phyloP scores from a whole-genome alignment of 2,329 filamentous ascomycete genomes.

The Lasiodiplodia sp. region DNA sequence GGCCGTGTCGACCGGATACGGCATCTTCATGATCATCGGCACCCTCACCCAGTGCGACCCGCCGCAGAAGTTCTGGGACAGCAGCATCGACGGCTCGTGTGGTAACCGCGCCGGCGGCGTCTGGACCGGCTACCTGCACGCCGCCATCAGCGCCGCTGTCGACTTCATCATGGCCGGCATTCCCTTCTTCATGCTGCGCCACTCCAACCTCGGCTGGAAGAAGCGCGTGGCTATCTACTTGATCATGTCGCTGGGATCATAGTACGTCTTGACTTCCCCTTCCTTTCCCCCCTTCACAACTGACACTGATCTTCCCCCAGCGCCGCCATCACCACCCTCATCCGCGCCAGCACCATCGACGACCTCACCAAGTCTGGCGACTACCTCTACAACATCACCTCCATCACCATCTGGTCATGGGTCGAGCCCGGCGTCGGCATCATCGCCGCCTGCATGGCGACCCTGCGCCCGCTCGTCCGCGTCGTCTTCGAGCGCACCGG shows the following conservation, averaged over 20 bases:
- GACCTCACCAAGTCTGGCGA: background rate
- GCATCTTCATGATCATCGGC: constrained; percentile 11
- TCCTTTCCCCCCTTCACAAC: background rate
- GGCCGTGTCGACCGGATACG: constrained; percentile 14
- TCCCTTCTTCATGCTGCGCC: constrained; percentile 15
- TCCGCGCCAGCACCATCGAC: constrained; percentile 3
- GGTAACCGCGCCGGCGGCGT: constrained; percentile 1
- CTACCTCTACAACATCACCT: constrained; percentile 25
- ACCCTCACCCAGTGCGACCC: constrained; percentile 50
- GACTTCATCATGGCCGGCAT: constrained; percentile 13
- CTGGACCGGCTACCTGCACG: constrained; percentile 2
- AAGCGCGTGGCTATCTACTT: background rate
- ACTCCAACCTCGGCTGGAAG: constrained; percentile 8
- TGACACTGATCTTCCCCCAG: background rate
- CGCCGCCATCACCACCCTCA: constrained; percentile 11
- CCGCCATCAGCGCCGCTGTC: constrained; percentile 1
- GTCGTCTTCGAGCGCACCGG: constrained; percentile 36
- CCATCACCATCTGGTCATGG: constrained; percentile 35
- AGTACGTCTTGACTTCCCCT: background rate
- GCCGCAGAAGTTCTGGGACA: constrained; percentile 56
- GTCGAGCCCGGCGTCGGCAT: constrained; percentile 49
- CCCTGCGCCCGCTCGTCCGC: constrained; percentile 57
- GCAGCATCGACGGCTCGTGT: background rate
- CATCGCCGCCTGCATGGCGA: constrained; percentile 57
- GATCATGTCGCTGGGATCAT: constrained; percentile 20